phyloP scores from a whole-genome alignment of 1,139 yeast genomes.

The Kodamaea plutei region DNA sequence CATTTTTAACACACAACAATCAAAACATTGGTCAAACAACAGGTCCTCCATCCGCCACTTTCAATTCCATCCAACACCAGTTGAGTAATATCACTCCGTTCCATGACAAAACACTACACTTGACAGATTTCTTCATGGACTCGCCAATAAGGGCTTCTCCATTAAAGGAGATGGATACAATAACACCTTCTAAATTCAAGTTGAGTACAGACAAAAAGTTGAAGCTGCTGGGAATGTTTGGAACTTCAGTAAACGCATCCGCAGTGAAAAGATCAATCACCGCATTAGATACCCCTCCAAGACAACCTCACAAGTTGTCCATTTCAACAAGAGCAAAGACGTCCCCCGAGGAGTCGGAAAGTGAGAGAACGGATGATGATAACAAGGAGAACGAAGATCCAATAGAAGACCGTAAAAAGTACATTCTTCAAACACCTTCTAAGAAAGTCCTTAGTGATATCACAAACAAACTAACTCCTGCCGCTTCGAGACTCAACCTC shows the following conservation, averaged over 20 bases:
- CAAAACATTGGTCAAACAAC: no score
- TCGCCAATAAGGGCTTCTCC: conserved; percentile 36
- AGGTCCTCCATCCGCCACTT: conserved; percentile 13
- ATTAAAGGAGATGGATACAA: conserved; percentile 34
- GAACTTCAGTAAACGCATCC: conserved; percentile 8
- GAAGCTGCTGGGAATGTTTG: conserved; percentile 10
- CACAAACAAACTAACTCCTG: conserved; percentile 16
- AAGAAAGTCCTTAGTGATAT: conserved; percentile 26
- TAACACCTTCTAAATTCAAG: conserved; percentile 42
- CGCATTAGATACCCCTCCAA: conserved; percentile 40
- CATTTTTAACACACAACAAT: conserved; percentile 39
- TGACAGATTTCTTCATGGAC: conserved; percentile 44
- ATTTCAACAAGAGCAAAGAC: conserved; percentile 14
- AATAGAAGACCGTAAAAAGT: conserved; percentile 7
- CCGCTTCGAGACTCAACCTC: conserved; percentile 5
- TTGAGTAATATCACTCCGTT: conserved; percentile 37
- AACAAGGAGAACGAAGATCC: conserved; percentile 10
- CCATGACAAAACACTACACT: conserved; percentile 41
- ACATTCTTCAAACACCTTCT: conserved; percentile 30
- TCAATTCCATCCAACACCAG: conserved; percentile 16
- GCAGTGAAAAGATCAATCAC: conserved; percentile 35
- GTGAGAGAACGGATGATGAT: conserved; percentile 9
- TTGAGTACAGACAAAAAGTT: conserved; percentile 18
- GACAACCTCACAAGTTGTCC: conserved; percentile 35
- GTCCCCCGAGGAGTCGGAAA: conserved; percentile 12